Conservation (phyloP, 108 stramenopile genomes). For the Conticribra weissflogii region DNA sequence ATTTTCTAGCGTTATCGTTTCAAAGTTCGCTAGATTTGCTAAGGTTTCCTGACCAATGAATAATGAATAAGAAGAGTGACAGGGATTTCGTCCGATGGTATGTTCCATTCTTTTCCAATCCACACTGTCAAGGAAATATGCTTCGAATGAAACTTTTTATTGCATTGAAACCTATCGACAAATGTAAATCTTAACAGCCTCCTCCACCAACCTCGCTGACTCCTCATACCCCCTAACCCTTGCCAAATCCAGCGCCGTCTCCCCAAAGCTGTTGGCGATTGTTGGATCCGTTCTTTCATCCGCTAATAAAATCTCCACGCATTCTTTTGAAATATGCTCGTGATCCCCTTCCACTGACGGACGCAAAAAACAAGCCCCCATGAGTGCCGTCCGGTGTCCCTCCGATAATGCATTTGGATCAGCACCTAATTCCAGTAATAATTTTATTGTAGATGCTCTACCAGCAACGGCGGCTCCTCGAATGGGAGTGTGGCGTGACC, state of each 20-base stretch:
- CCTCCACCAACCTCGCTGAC: conserved; percentile 16
- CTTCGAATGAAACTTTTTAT: no score
- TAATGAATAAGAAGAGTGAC: no score
- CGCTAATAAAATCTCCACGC: conserved; percentile 33
- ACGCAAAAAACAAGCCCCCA: conserved; percentile 46
- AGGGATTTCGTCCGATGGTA: no score
- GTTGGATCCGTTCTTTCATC: conserved; percentile 42
- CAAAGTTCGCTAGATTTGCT: no score
- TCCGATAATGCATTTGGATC: conserved; percentile 45
- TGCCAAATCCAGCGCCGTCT: conserved; percentile 37
- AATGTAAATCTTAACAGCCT: conserved; percentile 29
- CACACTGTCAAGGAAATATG: no score
- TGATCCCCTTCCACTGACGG: conserved; percentile 6
- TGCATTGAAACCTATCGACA: no score
- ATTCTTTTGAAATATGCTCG: conserved; percentile 8
- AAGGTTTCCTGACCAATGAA: no score
- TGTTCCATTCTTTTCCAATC: no score
- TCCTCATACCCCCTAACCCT: conserved; percentile 29
- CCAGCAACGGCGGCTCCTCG: conserved; percentile 39
- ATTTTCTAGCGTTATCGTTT: no score
- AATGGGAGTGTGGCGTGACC: conserved; percentile 34
- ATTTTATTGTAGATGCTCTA: conserved; percentile 23
- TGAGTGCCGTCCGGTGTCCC: conserved; percentile 40
- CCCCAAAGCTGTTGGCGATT: conserved; percentile 34
- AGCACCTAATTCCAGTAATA: conserved; percentile 29